Conservation (phyloP, 352 stramenopile species). For the Phytophthora lateralis region DNA sequence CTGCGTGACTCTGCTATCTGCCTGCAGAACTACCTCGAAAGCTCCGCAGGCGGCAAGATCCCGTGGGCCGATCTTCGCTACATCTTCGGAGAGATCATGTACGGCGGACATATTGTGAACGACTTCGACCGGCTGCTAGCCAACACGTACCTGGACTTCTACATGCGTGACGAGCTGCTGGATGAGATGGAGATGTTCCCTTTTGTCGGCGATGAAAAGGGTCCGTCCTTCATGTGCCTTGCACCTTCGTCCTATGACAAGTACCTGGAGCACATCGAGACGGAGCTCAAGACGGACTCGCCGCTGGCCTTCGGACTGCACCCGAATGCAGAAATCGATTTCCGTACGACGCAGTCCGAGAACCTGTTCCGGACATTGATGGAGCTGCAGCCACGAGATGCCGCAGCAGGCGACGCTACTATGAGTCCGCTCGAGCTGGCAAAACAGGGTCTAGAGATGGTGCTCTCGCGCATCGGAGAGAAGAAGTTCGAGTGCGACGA, state of each 20-base stretch:
- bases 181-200: conserved; percentile 99
- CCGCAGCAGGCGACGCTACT: conserved; percentile 80
- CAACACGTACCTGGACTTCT: conserved; percentile 98
- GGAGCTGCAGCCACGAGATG: conserved; percentile 94
- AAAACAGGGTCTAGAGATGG: conserved; percentile 89
- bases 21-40: conserved; percentile 97
- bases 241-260: conserved; percentile 97
- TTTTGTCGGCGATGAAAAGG: conserved; percentile 97
- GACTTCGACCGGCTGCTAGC: conserved; percentile 95
- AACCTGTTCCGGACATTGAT: conserved; percentile 95
- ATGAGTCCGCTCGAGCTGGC: conserved; percentile 95
- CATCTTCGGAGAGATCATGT: conserved; percentile 98
- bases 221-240: conserved; percentile 93
- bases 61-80: conserved; percentile 97
- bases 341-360: conserved; percentile 96
- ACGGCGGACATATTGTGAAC: conserved; percentile 96
- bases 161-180: conserved; percentile 97
- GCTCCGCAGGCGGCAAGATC: conserved; percentile 93
- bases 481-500: conserved; percentile 98
- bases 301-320: conserved; percentile 97
- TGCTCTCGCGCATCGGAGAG: conserved; percentile 95
- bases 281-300: conserved; percentile 95
- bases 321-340: conserved; percentile 98
- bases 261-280: conserved; percentile 98
- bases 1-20: conserved; percentile 95